Percentiles rank a stretch among this genome's conserved stretches.
These are phyloP conservation scores for Lepidium sativum DNA, from an alignment of 345 rosid genomes.

Conservation along the genomic window DNA sequence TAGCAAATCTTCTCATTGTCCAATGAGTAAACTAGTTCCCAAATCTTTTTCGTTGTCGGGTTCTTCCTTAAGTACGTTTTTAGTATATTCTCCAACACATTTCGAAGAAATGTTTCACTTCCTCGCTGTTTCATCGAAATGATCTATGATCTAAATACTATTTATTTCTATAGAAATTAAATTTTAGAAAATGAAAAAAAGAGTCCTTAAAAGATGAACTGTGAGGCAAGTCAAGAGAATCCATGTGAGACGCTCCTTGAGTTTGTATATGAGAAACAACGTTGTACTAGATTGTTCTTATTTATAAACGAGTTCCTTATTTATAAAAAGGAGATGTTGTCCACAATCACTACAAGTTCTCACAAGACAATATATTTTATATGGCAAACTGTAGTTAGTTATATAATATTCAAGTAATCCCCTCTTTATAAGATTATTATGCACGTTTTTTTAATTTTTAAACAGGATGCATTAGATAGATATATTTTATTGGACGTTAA, in stretches of 20 bases:
- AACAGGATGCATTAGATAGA: too few species aligned
- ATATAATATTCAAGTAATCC: too few species aligned
- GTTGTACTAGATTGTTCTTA: background rate
- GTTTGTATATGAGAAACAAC: background rate
- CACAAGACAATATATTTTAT: too few species aligned
- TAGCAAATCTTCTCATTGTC: constrained; percentile 49
- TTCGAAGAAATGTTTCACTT: constrained; percentile 51
- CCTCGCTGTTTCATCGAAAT: constrained; percentile 25
- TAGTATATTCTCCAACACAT: constrained; percentile 52
- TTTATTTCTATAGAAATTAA: too few species aligned
- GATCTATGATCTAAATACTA: background rate
- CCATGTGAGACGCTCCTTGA: background rate
- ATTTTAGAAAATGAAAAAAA: background rate
- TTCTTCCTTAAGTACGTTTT: constrained; percentile 55
- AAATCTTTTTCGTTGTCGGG: constrained; percentile 54
- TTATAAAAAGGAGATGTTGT: too few species aligned
- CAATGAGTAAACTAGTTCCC: constrained; percentile 48
- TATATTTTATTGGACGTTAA: too few species aligned
- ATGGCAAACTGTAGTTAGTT: too few species aligned
- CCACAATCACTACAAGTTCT: too few species aligned
- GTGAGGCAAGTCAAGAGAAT: constrained; percentile 5
- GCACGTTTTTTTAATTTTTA: too few species aligned
- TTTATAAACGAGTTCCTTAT: too few species aligned
- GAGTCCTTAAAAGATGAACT: constrained; percentile 16
- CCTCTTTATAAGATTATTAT: too few species aligned